Percentiles rank a stretch among this genome's conserved stretches.
phyloP scores from a whole-genome alignment of 2,329 filamentous ascomycete species.

The Penicillium capsulatum region DNA sequence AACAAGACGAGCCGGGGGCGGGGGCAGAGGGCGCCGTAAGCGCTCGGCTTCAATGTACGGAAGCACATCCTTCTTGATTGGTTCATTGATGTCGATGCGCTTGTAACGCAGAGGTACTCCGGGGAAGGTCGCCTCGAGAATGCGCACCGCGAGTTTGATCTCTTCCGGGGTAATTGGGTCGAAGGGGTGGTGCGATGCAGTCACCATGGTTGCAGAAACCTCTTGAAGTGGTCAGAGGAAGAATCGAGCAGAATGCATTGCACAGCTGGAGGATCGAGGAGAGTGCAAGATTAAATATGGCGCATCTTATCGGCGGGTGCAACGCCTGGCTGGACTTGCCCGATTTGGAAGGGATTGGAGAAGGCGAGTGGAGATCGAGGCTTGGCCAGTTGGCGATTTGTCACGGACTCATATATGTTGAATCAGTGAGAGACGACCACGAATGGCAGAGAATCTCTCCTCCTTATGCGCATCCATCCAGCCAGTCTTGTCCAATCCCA shows the following conservation, averaged over 20 bases:
- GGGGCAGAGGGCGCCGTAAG: constrained; percentile 46
- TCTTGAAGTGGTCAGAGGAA: not conserved
- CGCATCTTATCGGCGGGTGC: constrained; percentile 16
- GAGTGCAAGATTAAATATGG: constrained; percentile 10
- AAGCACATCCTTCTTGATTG: constrained; percentile 55
- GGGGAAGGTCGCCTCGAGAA: constrained; percentile 37
- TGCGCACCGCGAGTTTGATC: constrained; percentile 38
- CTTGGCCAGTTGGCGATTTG: not conserved
- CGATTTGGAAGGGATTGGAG: no score
- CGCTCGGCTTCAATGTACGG: constrained; percentile 63
- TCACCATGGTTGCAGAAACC: constrained; percentile 5
- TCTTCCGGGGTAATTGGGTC: constrained; percentile 40
- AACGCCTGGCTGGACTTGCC: constrained; percentile 17
- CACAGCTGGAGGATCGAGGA: constrained; percentile 5
- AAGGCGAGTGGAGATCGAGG: constrained; percentile 1
- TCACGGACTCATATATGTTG: no score
- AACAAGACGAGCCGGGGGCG: constrained; percentile 49
- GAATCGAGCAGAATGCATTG: constrained; percentile 7
- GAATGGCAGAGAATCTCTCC: no score
- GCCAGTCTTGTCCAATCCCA: no score
- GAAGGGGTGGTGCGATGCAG: constrained; percentile 36
- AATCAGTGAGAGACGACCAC: not conserved
- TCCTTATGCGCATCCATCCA: no score
- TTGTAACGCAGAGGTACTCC: constrained; percentile 52
- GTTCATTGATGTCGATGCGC: constrained; percentile 63